These are phyloP conservation scores for Ananas comosus DNA, from an alignment of 176 grass and related monocot species.

Conservation along the genomic window DNA sequence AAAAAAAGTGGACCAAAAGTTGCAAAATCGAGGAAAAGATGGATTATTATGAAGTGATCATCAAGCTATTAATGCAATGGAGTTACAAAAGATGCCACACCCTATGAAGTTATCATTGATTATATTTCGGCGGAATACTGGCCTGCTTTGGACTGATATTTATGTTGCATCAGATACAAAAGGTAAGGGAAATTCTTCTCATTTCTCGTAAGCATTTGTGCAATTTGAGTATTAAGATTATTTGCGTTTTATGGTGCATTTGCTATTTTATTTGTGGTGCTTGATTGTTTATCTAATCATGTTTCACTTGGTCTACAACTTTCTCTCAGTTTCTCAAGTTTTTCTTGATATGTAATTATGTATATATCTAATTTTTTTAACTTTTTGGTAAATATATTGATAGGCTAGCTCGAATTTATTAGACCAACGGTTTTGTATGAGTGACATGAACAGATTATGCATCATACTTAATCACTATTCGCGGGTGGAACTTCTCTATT, in stretches of 20 bases:
- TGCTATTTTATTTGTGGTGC: not conserved
- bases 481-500: no score
- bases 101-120: not conserved
- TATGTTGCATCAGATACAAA: not conserved
- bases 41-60: not conserved
- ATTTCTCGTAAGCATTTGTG: not conserved
- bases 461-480: no score
- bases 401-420: no score
- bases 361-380: no score
- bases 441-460: no score
- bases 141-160: not conserved
- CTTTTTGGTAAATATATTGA: no score
- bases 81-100: not conserved
- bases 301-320: not conserved
- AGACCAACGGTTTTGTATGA: no score
- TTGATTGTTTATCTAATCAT: not conserved
- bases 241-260: not conserved
- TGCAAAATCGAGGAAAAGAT: not conserved
- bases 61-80: not conserved
- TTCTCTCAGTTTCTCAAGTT: not conserved
- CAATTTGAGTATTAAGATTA: not conserved
- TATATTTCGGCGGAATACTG: not conserved
- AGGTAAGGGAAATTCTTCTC: not conserved
- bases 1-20: no score
- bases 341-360: no score